phyloP scores from a whole-genome alignment of 2,329 filamentous ascomycete genomes.

The Escovopsis sp. region DNA sequence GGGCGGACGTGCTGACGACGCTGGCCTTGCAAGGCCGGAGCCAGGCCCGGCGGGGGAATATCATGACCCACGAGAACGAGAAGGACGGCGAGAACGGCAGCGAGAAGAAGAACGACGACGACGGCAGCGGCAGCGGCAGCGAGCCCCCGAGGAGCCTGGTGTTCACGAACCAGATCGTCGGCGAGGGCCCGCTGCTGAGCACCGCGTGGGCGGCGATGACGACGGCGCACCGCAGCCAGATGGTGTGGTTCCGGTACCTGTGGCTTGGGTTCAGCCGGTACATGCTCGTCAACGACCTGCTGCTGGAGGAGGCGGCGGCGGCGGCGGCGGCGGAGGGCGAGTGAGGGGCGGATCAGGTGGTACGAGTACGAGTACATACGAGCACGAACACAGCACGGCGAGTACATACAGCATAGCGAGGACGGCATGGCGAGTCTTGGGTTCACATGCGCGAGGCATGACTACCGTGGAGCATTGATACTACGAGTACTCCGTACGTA shows the following conservation, averaged over 20 bases:
- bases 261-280: slow-evolving; percentile 88
- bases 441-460: too few relatives aligned
- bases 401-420: too few relatives aligned
- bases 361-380: too few relatives aligned
- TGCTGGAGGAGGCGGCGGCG: slow-evolving; percentile 26
- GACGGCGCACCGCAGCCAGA: slow-evolving; percentile 80
- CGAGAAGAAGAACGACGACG: too few relatives aligned
- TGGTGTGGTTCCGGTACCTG: slow-evolving; percentile 95
- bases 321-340: background rate
- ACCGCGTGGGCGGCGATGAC: slow-evolving; percentile 78
- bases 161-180: slow-evolving; percentile 56
- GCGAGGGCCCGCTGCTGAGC: slow-evolving; percentile 30
- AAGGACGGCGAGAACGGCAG: too few relatives aligned
- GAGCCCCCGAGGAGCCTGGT: slow-evolving; percentile 44
- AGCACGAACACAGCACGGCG: too few relatives aligned
- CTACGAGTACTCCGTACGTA: too few relatives aligned
- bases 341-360: background rate
- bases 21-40: slow-evolving; percentile 30
- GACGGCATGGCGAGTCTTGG: too few relatives aligned
- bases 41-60: too few relatives aligned
- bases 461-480: too few relatives aligned
- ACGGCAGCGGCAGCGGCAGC: background rate
- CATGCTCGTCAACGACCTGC: slow-evolving; percentile 89
- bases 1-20: slow-evolving; percentile 66
- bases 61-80: slow-evolving; percentile 17